Evolutionary conservation across 139 green algal species (phyloP), one percentile per base, ranked within the genome.

Genomic region (Coelastrella sp.): DNA sequence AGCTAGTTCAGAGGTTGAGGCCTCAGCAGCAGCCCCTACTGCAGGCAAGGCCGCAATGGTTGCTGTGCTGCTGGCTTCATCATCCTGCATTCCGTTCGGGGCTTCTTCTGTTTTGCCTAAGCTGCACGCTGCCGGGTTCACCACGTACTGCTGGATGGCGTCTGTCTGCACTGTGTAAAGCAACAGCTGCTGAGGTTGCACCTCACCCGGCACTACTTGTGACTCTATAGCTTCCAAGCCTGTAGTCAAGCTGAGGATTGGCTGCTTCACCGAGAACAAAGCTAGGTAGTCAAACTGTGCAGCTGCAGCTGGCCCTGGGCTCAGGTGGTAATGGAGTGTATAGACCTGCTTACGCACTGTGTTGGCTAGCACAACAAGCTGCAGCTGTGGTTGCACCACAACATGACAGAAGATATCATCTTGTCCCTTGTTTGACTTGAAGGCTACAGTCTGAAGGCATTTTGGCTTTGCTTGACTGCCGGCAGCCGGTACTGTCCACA

Each of bases 81-180:
- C 25, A 20, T 58, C 58, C n/a, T n/a, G 22, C 57, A 57, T 57
- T 49, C 8, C 74, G 24, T 49, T 56, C 0, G 20, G 22, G 14
- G 14, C 76, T 58, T 61, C 76, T 65, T 6, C 75, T 72, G 78
- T 72, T 6, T 24, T 63, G 17, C 7, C 63, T 35, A 94, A 91
- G 14, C 87, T 82, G 94, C 96, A 99, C 24, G 93, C 63, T 15
- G 82, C 87, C 0, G 93, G 88, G 57, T 95, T 92, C 12, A 99
- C 91, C 11, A 85, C 92, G 91, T 99, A 99, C 91, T 97, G 95
- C 93, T 99, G 97, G 0, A 99, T 95, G 0, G 92, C 96, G 20
- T 97, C 92, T 9, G 95, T 95, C 93, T 99, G 97, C 66, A 98
- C 91, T 66, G 89, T 95, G 83, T 92, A 95, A 57, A 98, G 84